Evolutionary conservation across 768 basidiomycete genomes (phyloP).

Genomic region (Termitomyces sp.): DNA sequence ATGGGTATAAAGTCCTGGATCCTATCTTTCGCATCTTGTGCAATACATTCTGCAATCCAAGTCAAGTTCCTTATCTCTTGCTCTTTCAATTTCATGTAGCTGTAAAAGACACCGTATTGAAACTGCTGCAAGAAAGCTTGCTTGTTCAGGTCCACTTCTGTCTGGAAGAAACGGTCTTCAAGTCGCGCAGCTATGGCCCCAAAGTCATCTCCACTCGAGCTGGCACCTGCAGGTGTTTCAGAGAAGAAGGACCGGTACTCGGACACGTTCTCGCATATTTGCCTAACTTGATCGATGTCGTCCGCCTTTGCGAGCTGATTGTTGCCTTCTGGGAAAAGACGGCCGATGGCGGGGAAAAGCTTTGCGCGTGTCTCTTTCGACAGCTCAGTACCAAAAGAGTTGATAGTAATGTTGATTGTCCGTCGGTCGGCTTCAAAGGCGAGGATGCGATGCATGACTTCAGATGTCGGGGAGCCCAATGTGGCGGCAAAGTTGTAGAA

Average conservation of each 20-base stretch:
- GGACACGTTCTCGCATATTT: slow-evolving; percentile 77
- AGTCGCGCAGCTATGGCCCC: slow-evolving; percentile 55
- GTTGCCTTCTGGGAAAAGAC: slow-evolving; percentile 93
- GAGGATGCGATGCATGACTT: slow-evolving; percentile 89
- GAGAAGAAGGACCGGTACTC: slow-evolving; percentile 93
- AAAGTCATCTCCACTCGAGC: slow-evolving; percentile 30
- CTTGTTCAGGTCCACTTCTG: slow-evolving; percentile 94
- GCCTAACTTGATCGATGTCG: slow-evolving; percentile 89
- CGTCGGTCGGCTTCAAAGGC: slow-evolving; percentile 96
- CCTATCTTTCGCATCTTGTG: slow-evolving; percentile 92
- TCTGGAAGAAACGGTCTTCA: slow-evolving; percentile 92
- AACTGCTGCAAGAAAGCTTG: slow-evolving; percentile 94
- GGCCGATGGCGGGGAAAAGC: slow-evolving; percentile 91
- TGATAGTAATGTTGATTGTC: slow-evolving; percentile 97
- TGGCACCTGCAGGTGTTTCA: slow-evolving; percentile 26
- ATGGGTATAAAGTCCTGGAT: slow-evolving; percentile 94
- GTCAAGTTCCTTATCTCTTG: slow-evolving; percentile 86
- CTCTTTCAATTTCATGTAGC: slow-evolving; percentile 89
- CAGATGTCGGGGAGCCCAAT: slow-evolving; percentile 79
- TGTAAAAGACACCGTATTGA: slow-evolving; percentile 90
- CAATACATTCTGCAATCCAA: slow-evolving; percentile 98
- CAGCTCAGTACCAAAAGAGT: slow-evolving; percentile 95
- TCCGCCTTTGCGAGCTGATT: slow-evolving; percentile 91
- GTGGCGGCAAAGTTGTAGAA: slow-evolving; percentile 81
- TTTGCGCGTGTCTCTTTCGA: slow-evolving; percentile 92